Conservation (phyloP, 2,329 filamentous ascomycete species). For the Diaporthe australafricana region DNA sequence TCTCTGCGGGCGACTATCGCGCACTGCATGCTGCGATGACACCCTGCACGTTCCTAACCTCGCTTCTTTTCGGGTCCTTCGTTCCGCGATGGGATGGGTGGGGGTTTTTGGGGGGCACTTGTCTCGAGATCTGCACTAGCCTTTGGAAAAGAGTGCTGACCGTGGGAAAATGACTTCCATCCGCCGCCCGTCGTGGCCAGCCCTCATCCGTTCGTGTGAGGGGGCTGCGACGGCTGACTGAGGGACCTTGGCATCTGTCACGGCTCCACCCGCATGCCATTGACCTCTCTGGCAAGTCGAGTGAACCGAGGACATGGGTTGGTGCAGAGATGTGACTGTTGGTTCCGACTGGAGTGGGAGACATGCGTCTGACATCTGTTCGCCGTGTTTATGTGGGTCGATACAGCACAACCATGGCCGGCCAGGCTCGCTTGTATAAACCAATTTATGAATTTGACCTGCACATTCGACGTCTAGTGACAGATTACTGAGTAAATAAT, state of each 20-base stretch:
- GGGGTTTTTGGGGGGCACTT: neutral
- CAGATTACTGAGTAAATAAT: neutral
- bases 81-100: neutral
- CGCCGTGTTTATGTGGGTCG: neutral
- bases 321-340: neutral
- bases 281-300: neutral
- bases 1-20: neutral
- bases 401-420: neutral
- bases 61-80: neutral
- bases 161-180: too few relatives aligned
- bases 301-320: neutral
- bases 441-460: too few relatives aligned
- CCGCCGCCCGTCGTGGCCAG: neutral
- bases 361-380: neutral
- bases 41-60: neutral
- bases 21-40: conserved; percentile 6
- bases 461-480: too few relatives aligned
- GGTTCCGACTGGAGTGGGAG: neutral
- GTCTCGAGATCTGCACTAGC: neutral
- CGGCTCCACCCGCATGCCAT: neutral
- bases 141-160: neutral
- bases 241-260: neutral
- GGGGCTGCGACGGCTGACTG: too few relatives aligned
- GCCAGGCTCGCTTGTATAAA: neutral
- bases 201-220: neutral